A percentile compares a stretch with the other conserved stretches of the same genome.
Conservation (phyloP, 2,329 filamentous ascomycete genomes). For the Dendryphion nanum region DNA sequence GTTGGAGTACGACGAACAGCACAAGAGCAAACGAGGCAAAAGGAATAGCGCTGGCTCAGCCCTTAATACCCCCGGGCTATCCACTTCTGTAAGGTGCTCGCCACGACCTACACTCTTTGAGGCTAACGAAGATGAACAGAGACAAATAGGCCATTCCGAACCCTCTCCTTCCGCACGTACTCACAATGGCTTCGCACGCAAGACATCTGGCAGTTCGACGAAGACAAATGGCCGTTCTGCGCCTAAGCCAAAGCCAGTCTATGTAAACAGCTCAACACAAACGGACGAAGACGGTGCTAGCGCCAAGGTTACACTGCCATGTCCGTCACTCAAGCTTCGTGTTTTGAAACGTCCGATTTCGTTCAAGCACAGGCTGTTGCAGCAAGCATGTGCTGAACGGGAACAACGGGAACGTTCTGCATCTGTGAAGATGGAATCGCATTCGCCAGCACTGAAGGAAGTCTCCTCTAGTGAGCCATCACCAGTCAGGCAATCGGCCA, state of each 20-base stretch:
- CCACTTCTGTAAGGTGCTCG: constrained; percentile 39
- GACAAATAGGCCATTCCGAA: constrained; percentile 36
- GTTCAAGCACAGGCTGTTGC: constrained; percentile 38
- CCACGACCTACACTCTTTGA: constrained; percentile 10
- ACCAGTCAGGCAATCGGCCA: constrained; percentile 22
- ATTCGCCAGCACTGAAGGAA: constrained; percentile 32
- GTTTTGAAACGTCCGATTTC: constrained; percentile 32
- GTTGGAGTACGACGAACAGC: constrained; percentile 57
- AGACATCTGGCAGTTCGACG: constrained; percentile 37
- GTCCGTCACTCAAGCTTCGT: constrained; percentile 10
- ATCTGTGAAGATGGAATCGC: constrained; percentile 33
- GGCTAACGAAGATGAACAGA: constrained; percentile 30
- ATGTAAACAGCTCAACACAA: constrained; percentile 34
- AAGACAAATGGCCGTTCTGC: constrained; percentile 36
- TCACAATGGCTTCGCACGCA: constrained; percentile 34
- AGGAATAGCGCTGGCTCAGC: constrained; percentile 55
- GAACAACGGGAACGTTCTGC: constrained; percentile 37
- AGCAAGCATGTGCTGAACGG: constrained; percentile 38
- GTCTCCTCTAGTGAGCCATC: constrained; percentile 32
- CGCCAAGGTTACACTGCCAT: constrained; percentile 6
- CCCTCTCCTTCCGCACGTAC: constrained; percentile 33
- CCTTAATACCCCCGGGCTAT: constrained; percentile 50
- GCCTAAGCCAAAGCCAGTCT: constrained; percentile 31
- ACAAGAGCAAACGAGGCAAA: constrained; percentile 55
- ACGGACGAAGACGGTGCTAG: constrained; percentile 21